phyloP scores from a whole-genome alignment of 306 rosid genomes.

The Inga oerstediana region DNA sequence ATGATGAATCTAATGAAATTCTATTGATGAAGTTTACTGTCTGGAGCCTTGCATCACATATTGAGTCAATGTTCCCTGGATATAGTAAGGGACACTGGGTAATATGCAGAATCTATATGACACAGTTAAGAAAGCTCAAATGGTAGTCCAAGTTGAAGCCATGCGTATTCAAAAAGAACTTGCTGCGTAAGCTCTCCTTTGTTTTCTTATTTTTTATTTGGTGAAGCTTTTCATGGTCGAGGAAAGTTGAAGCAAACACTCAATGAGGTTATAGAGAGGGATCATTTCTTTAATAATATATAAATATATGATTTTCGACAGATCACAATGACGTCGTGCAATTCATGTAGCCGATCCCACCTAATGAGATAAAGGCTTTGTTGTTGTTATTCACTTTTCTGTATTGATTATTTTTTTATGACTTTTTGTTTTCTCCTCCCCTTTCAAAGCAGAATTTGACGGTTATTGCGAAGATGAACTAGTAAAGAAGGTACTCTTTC shows the following conservation, averaged over 20 bases:
- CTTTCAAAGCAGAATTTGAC: constrained; percentile 60
- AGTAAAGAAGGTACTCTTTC: too few relatives aligned
- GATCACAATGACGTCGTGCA: too few relatives aligned
- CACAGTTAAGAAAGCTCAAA: too few relatives aligned
- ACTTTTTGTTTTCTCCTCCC: constrained; percentile 9
- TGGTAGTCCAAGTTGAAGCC: constrained; percentile 77
- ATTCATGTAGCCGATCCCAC: too few relatives aligned
- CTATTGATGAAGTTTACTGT: neutral
- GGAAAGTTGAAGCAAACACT: too few relatives aligned
- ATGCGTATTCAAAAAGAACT: constrained; percentile 70
- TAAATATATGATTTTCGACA: too few relatives aligned
- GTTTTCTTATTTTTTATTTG: neutral
- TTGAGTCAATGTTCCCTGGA: neutral
- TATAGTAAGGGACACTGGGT: constrained; percentile 60
- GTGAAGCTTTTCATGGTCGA: neutral
- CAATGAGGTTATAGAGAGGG: too few relatives aligned
- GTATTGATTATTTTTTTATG: neutral
- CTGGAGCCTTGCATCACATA: neutral
- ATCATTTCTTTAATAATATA: too few relatives aligned
- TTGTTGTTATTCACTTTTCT: neutral
- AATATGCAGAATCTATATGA: constrained; percentile 68
- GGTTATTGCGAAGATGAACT: constrained; percentile 73
- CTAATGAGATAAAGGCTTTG: too few relatives aligned
- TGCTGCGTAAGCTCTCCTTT: constrained; percentile 48
- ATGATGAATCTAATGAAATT: neutral